Conservation (phyloP, 2,329 filamentous ascomycete genomes). For the Madurella fahalii region DNA sequence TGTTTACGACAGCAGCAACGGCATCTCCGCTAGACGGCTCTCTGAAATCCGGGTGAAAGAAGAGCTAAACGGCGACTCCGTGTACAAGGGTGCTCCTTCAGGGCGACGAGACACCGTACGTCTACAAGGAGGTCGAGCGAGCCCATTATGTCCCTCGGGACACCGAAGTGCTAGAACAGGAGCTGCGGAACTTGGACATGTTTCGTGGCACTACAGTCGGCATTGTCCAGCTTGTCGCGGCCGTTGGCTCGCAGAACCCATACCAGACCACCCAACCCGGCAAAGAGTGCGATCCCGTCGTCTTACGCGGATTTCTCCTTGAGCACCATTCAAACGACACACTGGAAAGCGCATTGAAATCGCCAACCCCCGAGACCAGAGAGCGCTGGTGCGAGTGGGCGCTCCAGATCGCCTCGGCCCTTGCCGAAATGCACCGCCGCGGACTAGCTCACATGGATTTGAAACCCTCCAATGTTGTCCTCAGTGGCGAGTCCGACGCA, state of each 20-base stretch:
- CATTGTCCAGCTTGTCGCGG: conserved; percentile 23
- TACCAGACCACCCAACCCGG: conserved; percentile 6
- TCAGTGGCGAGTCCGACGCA: conserved; percentile 13
- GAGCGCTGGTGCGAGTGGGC: conserved; percentile 22
- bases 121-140: conserved; percentile 27
- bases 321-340: conserved; percentile 22
- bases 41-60: conserved; percentile 6
- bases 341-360: conserved; percentile 16
- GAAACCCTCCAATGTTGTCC: conserved; percentile 23
- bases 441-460: conserved; percentile 26
- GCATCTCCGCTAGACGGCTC: neutral
- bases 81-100: conserved; percentile 1
- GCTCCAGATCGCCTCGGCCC: conserved; percentile 20
- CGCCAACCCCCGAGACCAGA: conserved; percentile 4
- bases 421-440: conserved; percentile 18
- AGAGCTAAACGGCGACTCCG: conserved; percentile 4
- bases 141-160: conserved; percentile 23
- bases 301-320: conserved; percentile 22
- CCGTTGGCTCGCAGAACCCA: conserved; percentile 20
- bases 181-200: conserved; percentile 24
- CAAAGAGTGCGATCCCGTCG: neutral
- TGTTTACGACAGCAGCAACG: neutral
- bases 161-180: conserved; percentile 23
- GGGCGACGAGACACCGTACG: conserved; percentile 8
- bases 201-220: conserved; percentile 13